Evolutionary conservation across 768 basidiomycete species (phyloP).

Genomic region (Tulasnella sp.): DNA sequence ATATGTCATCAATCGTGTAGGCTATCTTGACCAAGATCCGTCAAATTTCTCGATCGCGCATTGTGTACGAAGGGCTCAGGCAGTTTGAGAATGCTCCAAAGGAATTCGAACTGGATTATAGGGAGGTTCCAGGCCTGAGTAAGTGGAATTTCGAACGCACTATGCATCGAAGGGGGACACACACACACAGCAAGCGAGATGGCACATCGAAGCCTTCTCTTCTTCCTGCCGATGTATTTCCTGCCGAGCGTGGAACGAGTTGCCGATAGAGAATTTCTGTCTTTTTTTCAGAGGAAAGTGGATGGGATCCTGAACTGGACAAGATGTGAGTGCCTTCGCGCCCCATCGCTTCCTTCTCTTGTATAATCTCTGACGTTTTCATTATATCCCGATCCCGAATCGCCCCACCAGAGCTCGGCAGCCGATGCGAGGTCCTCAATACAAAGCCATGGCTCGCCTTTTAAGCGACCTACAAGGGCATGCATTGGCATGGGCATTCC

Average conservation of each 20-base stretch:
- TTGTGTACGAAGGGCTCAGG: constrained; percentile 69
- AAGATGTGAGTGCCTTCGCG: constrained; percentile 41
- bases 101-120: constrained; percentile 48
- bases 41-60: constrained; percentile 71
- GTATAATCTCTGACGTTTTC: no score
- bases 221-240: no score
- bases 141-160: constrained; percentile 29
- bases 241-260: no score
- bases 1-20: constrained; percentile 21
- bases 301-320: constrained; percentile 82
- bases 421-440: constrained; percentile 44
- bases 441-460: constrained; percentile 55
- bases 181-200: no score
- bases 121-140: constrained; percentile 83
- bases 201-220: no score
- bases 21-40: constrained; percentile 84
- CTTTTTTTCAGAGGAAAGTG: constrained; percentile 62
- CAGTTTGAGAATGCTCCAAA: constrained; percentile 56
- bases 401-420: constrained; percentile 30
- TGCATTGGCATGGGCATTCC: constrained; percentile 80
- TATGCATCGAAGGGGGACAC: no score
- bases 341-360: neutral
- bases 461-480: constrained; percentile 70
- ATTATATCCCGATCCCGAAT: constrained; percentile 6
- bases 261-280: neutral